Evolutionary conservation across 805 yeast species (phyloP), one percentile per base, ranked within the genome.

Genomic region (Wickerhamiella australiensis): DNA sequence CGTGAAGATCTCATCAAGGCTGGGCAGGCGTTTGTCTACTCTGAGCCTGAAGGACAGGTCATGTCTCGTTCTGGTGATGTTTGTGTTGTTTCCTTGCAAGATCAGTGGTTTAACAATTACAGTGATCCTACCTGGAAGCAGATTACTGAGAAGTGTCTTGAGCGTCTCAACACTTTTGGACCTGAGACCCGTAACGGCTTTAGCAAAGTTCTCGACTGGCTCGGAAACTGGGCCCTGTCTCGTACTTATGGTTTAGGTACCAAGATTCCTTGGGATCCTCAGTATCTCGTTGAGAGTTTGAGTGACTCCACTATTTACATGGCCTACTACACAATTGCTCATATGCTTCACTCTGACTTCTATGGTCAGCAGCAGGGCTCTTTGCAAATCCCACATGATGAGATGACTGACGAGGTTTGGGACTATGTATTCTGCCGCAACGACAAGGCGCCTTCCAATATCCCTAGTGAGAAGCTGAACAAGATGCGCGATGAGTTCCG

Each of bases 91-190:
- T 86, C 97, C 5, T 76, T 92, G 47, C 97, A 94, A 70, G 97
- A 92, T 69, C 98, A 92, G 73, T 92, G 98, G 98, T 92, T 79
- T 68, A 76, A 85, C 60, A 96, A 92, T 66, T 92, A 92, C 62
- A 98, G 98, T 75, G 98, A 92, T 75, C 85, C 78, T 58, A 58
- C 69, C 13, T 92, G 98, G 98, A 85, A 83, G 63, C 67, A 72
- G 13, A 78, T 76, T 64, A 94, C 96, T 49, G 69, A 79, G 55
- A 92, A 82, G 59, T 82, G 94, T 65, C 74, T 92, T 54, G 74
- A 73, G 43, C 64, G 68, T 52, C 80, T 92, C 90, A 77, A 83
- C 65, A 76, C 88, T 9, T 90, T 76, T 72, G 74, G 81, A 48
- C 72, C 80, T 46, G 97, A 88, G 70, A 85, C 94, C 38, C 76